Percentiles rank a stretch among this genome's conserved stretches.
Conservation (phyloP, 345 rosid species). For the Brassica carinata region DNA sequence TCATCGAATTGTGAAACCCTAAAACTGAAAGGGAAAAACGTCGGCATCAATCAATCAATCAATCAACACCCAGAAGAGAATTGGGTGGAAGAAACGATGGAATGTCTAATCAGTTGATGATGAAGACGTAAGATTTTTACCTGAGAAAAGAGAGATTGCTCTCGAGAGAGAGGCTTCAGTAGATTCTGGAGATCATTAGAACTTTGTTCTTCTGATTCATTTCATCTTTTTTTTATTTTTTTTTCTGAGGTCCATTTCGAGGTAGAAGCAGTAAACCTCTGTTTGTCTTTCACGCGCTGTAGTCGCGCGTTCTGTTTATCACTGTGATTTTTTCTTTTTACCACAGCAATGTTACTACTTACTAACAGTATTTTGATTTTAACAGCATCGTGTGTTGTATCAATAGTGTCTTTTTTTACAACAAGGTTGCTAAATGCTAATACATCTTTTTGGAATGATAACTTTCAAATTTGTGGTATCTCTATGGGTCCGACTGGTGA, state of each 20-base stretch:
- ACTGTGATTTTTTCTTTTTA: no score
- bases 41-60: not conserved
- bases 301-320: not conserved
- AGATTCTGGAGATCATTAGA: not conserved
- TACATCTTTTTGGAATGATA: no score
- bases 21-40: not conserved
- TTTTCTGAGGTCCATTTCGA: not conserved
- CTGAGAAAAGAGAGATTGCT: not conserved
- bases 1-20: not conserved
- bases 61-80: not conserved
- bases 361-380: no score
- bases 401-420: no score
- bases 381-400: no score
- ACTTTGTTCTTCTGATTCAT: not conserved
- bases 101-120: not conserved
- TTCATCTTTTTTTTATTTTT: not conserved
- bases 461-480: no score
- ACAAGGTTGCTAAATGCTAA: no score
- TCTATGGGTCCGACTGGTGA: no score
- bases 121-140: not conserved
- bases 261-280: not conserved
- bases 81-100: not conserved
- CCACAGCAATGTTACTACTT: no score
- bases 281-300: not conserved
- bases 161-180: not conserved